Percentiles rank a stretch among this genome's conserved stretches.
Evolutionary conservation across 2,329 filamentous ascomycete genomes (phyloP).

Genomic region (Fusarium tupiense): DNA sequence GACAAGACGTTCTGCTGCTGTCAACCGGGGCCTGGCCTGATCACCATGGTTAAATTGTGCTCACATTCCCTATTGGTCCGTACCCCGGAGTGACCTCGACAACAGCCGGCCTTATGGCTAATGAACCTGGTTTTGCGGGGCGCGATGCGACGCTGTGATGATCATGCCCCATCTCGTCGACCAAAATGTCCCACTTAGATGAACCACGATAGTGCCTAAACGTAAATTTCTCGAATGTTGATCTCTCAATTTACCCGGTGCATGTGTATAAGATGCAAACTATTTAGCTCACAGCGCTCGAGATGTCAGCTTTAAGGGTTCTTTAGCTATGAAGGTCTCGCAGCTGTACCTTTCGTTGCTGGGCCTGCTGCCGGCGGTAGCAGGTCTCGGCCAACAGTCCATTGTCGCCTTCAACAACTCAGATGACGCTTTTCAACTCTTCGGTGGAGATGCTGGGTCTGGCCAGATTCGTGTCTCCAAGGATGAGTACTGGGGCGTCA

Average conservation of each 20-base stretch:
- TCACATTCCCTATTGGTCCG: neutral
- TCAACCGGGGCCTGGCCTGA: constrained; percentile 5
- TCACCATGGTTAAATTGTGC: constrained; percentile 3
- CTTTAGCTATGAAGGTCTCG: constrained; percentile 11
- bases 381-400: constrained; percentile 21
- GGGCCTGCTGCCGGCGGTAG: constrained; percentile 4
- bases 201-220: constrained; percentile 16
- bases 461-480: constrained; percentile 64
- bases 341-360: constrained; percentile 2
- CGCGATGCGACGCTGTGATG: constrained; percentile 9
- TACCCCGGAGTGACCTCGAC: neutral
- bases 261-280: constrained; percentile 1
- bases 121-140: constrained; percentile 24
- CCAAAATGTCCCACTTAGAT: constrained; percentile 12
- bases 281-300: neutral
- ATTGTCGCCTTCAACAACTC: constrained; percentile 26
- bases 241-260: constrained; percentile 8
- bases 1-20: neutral
- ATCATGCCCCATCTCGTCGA: constrained; percentile 7
- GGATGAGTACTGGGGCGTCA: constrained; percentile 73
- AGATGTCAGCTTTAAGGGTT: neutral
- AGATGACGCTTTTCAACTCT: constrained; percentile 15
- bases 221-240: neutral
- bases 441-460: neutral
- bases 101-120: constrained; percentile 25